Percentiles rank a stretch among this genome's conserved stretches.
Conservation (phyloP, 768 basidiomycete species). For the Agaricus bisporus region DNA sequence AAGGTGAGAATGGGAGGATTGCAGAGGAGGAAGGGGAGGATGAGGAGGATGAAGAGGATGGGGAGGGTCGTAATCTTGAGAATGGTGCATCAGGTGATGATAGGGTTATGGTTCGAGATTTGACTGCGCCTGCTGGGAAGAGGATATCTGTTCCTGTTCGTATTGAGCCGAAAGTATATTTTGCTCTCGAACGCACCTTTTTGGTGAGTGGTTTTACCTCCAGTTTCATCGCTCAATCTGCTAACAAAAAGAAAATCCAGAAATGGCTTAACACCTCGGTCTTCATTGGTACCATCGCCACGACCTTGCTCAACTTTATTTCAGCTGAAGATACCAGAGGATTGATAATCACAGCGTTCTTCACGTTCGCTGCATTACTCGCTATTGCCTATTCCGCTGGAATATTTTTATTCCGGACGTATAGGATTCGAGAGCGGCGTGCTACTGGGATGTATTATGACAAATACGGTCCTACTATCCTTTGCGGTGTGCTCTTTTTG, state of each 20-base stretch:
- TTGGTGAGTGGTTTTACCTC: conserved; percentile 47
- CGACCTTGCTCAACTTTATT: conserved; percentile 83
- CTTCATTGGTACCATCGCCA: conserved; percentile 84
- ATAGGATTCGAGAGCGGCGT: conserved; percentile 58
- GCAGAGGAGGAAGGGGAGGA: conserved; percentile 23
- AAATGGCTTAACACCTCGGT: conserved; percentile 89
- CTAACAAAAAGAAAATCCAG: conserved; percentile 36
- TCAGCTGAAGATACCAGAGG: conserved; percentile 66
- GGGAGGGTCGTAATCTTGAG: conserved; percentile 17
- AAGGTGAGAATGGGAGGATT: conserved; percentile 14
- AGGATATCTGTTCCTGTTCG: conserved; percentile 91
- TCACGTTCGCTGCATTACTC: conserved; percentile 85
- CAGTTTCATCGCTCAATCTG: conserved; percentile 1
- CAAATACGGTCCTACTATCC: conserved; percentile 75
- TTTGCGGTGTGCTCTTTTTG: conserved; percentile 63
- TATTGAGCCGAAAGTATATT: conserved; percentile 97
- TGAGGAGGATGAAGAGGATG: conserved; percentile 23
- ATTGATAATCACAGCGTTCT: conserved; percentile 80
- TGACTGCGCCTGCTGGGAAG: conserved; percentile 82
- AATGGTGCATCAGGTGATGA: conserved; percentile 36
- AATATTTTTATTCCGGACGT: conserved; percentile 74
- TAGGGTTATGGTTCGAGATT: conserved; percentile 56
- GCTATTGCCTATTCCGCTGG: conserved; percentile 83
- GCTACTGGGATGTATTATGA: conserved; percentile 87
- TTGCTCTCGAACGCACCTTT: conserved; percentile 93